These are phyloP conservation scores for Lodderomyces metapsilosis DNA, from an alignment of 1,139 yeast species.

Conservation along the genomic window DNA sequence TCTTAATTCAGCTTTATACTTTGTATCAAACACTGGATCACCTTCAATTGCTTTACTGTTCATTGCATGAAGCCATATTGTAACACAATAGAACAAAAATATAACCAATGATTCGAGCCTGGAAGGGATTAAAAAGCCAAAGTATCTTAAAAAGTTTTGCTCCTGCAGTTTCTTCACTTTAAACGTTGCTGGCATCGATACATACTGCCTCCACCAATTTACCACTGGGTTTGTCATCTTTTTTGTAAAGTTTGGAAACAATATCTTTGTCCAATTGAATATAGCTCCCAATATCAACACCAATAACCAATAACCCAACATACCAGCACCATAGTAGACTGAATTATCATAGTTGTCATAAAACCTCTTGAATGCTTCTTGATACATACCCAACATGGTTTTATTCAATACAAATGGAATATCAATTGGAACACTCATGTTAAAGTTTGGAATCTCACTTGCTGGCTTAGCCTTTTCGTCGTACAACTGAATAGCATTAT, in stretches of 20 bases:
- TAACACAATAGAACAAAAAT: constrained; percentile 42
- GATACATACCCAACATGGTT: neutral
- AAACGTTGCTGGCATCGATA: constrained; percentile 28
- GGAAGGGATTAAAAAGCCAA: constrained; percentile 25
- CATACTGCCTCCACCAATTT: constrained; percentile 6
- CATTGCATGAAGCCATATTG: constrained; percentile 35
- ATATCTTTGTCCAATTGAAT: constrained; percentile 37
- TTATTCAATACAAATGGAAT: constrained; percentile 4
- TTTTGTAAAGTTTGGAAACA: constrained; percentile 25
- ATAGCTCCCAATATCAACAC: constrained; percentile 41
- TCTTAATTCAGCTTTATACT: constrained; percentile 20
- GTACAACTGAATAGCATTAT: constrained; percentile 4
- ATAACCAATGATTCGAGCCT: constrained; percentile 28
- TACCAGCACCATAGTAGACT: constrained; percentile 48
- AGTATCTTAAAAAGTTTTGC: constrained; percentile 8
- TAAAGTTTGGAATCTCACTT: constrained; percentile 24
- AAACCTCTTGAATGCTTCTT: constrained; percentile 8
- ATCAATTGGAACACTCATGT: constrained; percentile 14
- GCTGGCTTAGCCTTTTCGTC: constrained; percentile 12
- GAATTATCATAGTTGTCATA: constrained; percentile 37
- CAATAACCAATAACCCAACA: constrained; percentile 49
- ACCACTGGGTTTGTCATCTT: constrained; percentile 5
- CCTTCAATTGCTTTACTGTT: constrained; percentile 19
- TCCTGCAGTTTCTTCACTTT: constrained; percentile 20
- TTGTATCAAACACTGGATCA: constrained; percentile 20